These are phyloP conservation scores for Colletotrichum ledebouriae DNA, from an alignment of 2,329 filamentous ascomycete genomes.

Conservation along the genomic window DNA sequence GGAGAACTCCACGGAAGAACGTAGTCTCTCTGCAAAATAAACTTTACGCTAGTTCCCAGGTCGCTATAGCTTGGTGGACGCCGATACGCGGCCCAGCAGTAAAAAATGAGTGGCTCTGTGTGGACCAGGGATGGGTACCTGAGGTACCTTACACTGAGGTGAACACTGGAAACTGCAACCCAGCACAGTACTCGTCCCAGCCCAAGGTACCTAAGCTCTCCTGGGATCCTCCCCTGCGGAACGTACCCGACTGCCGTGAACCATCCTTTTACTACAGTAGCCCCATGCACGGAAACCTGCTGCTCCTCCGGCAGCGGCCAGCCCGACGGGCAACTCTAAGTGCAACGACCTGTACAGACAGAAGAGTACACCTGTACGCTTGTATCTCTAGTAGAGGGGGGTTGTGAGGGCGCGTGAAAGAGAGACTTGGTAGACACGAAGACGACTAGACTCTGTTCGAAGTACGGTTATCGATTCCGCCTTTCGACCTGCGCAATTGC, in stretches of 20 bases:
- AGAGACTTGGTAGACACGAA: neutral
- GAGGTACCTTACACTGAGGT: too few relatives aligned
- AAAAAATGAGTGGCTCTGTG: constrained; percentile 12
- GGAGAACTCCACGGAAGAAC: constrained; percentile 15
- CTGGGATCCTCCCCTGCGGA: constrained; percentile 14
- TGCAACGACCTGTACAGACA: too few relatives aligned
- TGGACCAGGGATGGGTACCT: constrained; percentile 6
- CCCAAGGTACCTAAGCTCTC: neutral
- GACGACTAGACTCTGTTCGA: too few relatives aligned
- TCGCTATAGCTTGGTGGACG: constrained; percentile 5
- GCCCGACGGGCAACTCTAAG: constrained; percentile 24
- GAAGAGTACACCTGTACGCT: too few relatives aligned
- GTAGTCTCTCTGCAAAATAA: constrained; percentile 32
- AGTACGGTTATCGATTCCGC: neutral
- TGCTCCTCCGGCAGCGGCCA: constrained; percentile 37
- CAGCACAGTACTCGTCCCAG: too few relatives aligned
- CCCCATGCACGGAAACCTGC: constrained; percentile 33
- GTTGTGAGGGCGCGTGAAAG: neutral
- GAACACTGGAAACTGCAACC: too few relatives aligned
- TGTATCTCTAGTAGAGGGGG: too few relatives aligned
- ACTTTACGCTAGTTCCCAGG: constrained; percentile 26
- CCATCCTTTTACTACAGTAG: constrained; percentile 8
- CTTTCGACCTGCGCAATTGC: neutral
- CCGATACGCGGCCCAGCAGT: constrained; percentile 39
- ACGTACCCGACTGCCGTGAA: constrained; percentile 35